Evolutionary conservation across 371 early-diverging fungal genomes (phyloP).

Genomic region (Sporodiniella umbellata): DNA sequence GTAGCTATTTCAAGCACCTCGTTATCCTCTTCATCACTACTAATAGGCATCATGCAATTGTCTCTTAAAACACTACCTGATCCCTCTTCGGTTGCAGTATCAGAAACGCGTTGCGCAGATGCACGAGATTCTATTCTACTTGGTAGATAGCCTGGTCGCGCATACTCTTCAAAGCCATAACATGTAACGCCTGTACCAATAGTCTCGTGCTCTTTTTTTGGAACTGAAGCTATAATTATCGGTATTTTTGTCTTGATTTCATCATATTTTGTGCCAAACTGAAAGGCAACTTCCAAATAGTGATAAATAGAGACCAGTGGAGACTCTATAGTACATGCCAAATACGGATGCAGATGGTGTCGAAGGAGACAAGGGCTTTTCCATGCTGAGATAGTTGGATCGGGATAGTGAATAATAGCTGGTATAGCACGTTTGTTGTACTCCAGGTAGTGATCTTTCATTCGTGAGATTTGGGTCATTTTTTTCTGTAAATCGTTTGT

Average conservation of each 20-base stretch:
- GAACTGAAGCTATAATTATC: constrained; percentile 30
- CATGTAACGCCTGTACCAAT: constrained; percentile 6
- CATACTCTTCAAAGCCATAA: constrained; percentile 23
- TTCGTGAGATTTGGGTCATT: constrained; percentile 6
- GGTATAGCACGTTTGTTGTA: constrained; percentile 29
- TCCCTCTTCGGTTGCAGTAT: constrained; percentile 1
- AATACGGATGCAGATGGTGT: constrained; percentile 28
- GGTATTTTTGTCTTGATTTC: constrained; percentile 35
- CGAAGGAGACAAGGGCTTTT: constrained; percentile 27
- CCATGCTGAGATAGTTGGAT: constrained; percentile 24
- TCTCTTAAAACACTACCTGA: constrained; percentile 9
- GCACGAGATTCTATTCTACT: constrained; percentile 2
- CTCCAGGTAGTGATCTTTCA: constrained; percentile 23
- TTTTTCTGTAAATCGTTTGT: constrained; percentile 15
- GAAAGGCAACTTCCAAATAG: constrained; percentile 34
- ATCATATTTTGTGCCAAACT: constrained; percentile 36
- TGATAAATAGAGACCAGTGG: constrained; percentile 39
- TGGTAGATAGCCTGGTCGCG: constrained; percentile 2
- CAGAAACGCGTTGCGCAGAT: not conserved
- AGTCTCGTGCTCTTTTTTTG: constrained; percentile 2
- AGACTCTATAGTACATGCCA: constrained; percentile 30
- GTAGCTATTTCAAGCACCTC: not conserved
- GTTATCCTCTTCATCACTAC: constrained; percentile 3
- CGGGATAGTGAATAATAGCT: constrained; percentile 25
- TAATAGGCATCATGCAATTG: constrained; percentile 1